Evolutionary conservation across 441 rosid species (phyloP).

Genomic region (Viola pubescens): DNA sequence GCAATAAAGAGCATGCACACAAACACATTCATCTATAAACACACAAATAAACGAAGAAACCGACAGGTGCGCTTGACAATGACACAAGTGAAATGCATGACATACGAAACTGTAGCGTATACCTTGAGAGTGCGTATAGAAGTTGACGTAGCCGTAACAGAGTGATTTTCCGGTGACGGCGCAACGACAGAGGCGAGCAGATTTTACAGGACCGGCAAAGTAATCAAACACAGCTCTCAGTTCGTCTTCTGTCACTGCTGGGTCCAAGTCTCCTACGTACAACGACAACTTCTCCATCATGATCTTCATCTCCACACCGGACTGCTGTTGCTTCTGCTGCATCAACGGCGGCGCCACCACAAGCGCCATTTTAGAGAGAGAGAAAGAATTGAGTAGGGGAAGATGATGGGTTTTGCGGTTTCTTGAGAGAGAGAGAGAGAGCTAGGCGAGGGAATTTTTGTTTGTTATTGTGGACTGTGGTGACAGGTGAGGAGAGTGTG

Average conservation of each 20-base stretch:
- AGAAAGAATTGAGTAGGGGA: neutral
- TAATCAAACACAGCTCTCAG: constrained; percentile 21
- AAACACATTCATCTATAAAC: too few relatives aligned
- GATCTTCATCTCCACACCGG: too few relatives aligned
- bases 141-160: constrained; percentile 47
- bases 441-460: constrained; percentile 8
- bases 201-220: constrained; percentile 17
- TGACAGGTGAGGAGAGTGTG: neutral
- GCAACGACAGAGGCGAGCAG: constrained; percentile 40
- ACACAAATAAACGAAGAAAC: neutral
- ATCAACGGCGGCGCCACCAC: neutral
- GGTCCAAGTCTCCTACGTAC: constrained; percentile 50
- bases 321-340: neutral
- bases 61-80: neutral
- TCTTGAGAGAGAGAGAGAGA: neutral
- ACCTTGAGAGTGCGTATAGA: constrained; percentile 29
- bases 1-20: too few relatives aligned
- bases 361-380: neutral
- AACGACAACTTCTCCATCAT: constrained; percentile 18
- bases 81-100: neutral
- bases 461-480: constrained; percentile 17
- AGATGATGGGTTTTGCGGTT: neutral
- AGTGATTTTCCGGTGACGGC: constrained; percentile 30
- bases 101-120: neutral
- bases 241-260: constrained; percentile 32